These are phyloP conservation scores for Rhizoctonia solani DNA, from an alignment of 1,284 basidiomycete genomes.

Conservation along the genomic window DNA sequence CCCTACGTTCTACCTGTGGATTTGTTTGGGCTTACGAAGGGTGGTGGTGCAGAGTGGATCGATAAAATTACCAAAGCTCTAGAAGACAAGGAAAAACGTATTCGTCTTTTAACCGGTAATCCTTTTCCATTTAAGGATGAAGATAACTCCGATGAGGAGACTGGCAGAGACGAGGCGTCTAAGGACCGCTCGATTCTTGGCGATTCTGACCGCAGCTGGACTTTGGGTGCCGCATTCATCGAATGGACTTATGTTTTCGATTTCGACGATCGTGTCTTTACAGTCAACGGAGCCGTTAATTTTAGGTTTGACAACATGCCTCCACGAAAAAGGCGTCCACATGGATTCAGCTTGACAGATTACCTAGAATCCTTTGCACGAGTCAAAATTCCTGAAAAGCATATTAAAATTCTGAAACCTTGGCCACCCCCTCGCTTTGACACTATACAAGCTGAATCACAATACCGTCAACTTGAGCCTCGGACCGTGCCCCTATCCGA, in stretches of 20 bases:
- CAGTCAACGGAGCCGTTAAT: conserved; percentile 12
- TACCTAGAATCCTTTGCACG: not conserved
- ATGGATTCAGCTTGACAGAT: not conserved
- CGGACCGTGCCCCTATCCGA: not conserved
- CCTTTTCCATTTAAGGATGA: not conserved
- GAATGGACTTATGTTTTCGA: conserved; percentile 26
- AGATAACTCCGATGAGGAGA: not conserved
- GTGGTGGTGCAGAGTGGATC: not conserved
- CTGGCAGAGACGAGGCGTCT: not conserved
- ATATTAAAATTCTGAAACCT: not conserved
- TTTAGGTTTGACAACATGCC: conserved; percentile 19
- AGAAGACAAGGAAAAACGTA: not conserved
- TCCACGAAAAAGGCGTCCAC: not conserved
- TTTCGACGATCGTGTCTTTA: conserved; percentile 20
- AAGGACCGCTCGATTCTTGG: not conserved
- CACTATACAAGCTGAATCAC: not conserved
- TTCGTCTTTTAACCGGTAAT: too few relatives aligned
- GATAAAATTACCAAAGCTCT: not conserved
- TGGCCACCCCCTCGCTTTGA: not conserved
- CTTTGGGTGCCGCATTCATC: not conserved
- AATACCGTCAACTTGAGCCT: not conserved
- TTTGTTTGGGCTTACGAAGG: not conserved
- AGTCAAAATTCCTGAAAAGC: not conserved
- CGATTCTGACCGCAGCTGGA: not conserved
- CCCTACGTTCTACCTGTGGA: not conserved